A percentile compares a stretch with the other conserved stretches of the same genome.
These are phyloP conservation scores for Nemania sp. DNA, from an alignment of 2,329 filamentous ascomycete species.

Conservation along the genomic window DNA sequence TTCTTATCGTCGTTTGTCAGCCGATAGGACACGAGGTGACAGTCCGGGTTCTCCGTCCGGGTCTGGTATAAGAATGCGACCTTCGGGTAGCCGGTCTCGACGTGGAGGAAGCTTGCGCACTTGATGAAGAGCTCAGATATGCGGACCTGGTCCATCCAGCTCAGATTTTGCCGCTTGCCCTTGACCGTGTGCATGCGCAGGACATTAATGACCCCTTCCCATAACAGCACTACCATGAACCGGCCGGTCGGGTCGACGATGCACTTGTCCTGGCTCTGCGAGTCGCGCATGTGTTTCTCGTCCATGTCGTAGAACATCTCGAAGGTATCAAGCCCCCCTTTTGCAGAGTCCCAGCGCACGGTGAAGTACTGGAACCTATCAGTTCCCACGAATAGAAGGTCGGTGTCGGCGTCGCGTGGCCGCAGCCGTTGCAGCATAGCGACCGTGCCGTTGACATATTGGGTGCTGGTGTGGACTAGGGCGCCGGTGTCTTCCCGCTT, in stretches of 20 bases:
- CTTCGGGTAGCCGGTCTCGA: constrained; percentile 60
- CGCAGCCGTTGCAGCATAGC: constrained; percentile 81
- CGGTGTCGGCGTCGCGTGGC: constrained; percentile 72
- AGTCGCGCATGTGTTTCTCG: constrained; percentile 70
- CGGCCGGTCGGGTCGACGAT: constrained; percentile 78
- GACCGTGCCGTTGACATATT: constrained; percentile 81
- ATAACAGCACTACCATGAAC: constrained; percentile 61
- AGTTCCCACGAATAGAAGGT: constrained; percentile 91
- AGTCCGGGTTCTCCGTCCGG: constrained; percentile 54
- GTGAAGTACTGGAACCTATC: constrained; percentile 91
- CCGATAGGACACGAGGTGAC: constrained; percentile 61
- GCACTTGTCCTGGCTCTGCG: constrained; percentile 80
- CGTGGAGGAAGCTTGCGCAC: constrained; percentile 59
- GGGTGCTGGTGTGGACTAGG: constrained; percentile 61
- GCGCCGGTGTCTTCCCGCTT: constrained; percentile 66
- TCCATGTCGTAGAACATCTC: constrained; percentile 56
- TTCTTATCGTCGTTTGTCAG: constrained; percentile 63
- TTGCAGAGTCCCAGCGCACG: constrained; percentile 73
- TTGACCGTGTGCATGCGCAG: constrained; percentile 54
- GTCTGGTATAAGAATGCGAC: constrained; percentile 63
- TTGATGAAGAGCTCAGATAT: constrained; percentile 64
- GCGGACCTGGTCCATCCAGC: constrained; percentile 57
- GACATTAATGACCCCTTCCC: constrained; percentile 62
- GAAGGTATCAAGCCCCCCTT: constrained; percentile 53
- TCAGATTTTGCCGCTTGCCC: constrained; percentile 48